These are phyloP conservation scores for Pyrenochaeta sp. DNA, from an alignment of 2,329 filamentous ascomycete genomes.

Conservation along the genomic window DNA sequence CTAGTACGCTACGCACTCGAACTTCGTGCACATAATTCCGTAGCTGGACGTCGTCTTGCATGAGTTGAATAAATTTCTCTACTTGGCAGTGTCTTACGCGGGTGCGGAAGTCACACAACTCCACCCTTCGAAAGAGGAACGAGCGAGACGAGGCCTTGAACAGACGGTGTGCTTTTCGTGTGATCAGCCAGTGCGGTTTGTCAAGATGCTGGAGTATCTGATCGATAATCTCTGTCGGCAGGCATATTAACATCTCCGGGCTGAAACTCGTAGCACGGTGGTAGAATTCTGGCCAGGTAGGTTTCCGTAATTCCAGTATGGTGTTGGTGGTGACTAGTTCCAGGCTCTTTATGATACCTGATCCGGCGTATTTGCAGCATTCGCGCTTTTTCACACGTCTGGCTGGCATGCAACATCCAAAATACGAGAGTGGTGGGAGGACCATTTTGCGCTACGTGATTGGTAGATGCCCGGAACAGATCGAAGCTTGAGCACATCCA, in stretches of 20 bases:
- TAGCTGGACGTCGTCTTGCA: neutral
- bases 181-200: neutral
- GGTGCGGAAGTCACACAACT: neutral
- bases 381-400: too few species aligned
- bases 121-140: neutral
- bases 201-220: neutral
- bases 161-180: neutral
- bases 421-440: too few species aligned
- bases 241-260: neutral
- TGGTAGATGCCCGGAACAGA: too few species aligned
- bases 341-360: too few species aligned
- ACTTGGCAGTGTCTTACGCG: neutral
- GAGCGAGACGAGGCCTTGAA: neutral
- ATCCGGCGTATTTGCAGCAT: too few species aligned
- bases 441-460: too few species aligned
- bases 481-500: too few species aligned
- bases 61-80: neutral
- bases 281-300: too few species aligned
- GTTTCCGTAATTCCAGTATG: too few species aligned
- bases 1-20: neutral
- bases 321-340: too few species aligned
- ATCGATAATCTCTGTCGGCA: neutral
- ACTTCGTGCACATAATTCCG: neutral
- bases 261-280: too few species aligned
- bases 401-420: too few species aligned